Evolutionary conservation across 164 flowering plant genomes (phyloP).

Genomic region (Stephania cephalantha): DNA sequence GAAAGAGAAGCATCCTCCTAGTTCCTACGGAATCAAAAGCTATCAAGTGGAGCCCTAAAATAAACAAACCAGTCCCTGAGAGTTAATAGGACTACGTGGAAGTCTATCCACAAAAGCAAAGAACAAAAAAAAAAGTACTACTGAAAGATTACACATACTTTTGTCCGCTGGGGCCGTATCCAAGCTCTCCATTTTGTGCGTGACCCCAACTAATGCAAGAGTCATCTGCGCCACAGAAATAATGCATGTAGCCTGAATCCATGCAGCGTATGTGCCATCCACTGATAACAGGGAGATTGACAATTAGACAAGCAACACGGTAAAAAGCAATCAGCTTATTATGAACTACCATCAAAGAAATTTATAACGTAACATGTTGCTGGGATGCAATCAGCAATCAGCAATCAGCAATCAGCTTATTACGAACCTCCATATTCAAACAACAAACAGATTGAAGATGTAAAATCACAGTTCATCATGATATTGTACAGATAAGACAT

Average conservation of each 20-base stretch:
- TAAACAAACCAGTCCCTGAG: too few relatives aligned
- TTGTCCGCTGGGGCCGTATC: constrained; percentile 85
- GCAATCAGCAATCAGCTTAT: background rate
- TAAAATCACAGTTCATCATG: too few relatives aligned
- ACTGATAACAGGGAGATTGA: constrained; percentile 27
- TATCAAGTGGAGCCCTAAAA: too few relatives aligned
- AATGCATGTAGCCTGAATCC: constrained; percentile 86
- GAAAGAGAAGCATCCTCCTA: too few relatives aligned
- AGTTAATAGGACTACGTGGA: background rate
- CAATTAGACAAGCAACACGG: background rate
- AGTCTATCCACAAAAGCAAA: background rate
- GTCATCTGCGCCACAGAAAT: constrained; percentile 84
- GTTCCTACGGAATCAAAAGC: too few relatives aligned
- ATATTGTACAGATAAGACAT: too few relatives aligned
- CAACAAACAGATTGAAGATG: background rate
- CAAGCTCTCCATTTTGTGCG: constrained; percentile 87
- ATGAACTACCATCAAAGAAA: background rate
- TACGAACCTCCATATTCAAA: background rate
- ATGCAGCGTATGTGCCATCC: constrained; percentile 98
- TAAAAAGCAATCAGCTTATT: background rate
- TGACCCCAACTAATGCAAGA: constrained; percentile 99
- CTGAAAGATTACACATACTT: constrained; percentile 42
- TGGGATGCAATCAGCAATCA: background rate
- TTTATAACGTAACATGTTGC: too few relatives aligned
- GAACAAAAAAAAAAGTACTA: background rate